Evolutionary conservation across 805 yeast species (phyloP), one percentile per base, ranked within the genome.

Genomic region (Saturnispora dispora): DNA sequence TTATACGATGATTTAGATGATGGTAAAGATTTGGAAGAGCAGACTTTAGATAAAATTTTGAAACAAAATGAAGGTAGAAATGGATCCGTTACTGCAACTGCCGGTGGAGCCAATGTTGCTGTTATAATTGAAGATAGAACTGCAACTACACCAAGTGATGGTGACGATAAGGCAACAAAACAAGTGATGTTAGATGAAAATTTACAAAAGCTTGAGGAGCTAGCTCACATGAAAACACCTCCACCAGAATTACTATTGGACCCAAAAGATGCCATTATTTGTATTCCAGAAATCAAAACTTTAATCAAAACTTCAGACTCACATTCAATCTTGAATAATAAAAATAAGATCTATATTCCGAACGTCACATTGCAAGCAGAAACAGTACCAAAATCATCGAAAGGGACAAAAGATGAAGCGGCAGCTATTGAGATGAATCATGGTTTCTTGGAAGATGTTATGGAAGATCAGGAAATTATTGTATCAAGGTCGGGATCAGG

Each of bases 1-100:
- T 58, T 85, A 60, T 77, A 74, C 47, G 91, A 85, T 64, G 93
- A 85, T 62, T 68, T 85, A 17, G 76, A 74, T 46, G 88, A 84
- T 60, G 75, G 82, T 4, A 70, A 81, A 55, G 71, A 79, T 23
- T 68, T 81, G 56, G 88, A 83, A 56, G 75, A 71, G 18, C 82
- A 78, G 54, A 77, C 82, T 0, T 56, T 69, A 45, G 77, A 75
- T 48, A 79, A 75, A 51, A 70, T 82, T 9, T 47, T 46, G 5
- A 55, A 52, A n/a, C 60, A 66, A 25, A 59, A 57, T 13, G 52
- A 43, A 46, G 61, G 55, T 13, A 54, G 48, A 37, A 20, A 18
- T 37, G 41, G 41, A 9, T 18, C 20, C 5, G 15, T 37, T 17
- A 37, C 17, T 37, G 8, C 41, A 10, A 4, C 18, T 7, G 33